A percentile compares a stretch with the other conserved stretches of the same genome.
These are phyloP conservation scores for Vigna unguiculata DNA, from an alignment of 306 rosid species.

Conservation along the genomic window DNA sequence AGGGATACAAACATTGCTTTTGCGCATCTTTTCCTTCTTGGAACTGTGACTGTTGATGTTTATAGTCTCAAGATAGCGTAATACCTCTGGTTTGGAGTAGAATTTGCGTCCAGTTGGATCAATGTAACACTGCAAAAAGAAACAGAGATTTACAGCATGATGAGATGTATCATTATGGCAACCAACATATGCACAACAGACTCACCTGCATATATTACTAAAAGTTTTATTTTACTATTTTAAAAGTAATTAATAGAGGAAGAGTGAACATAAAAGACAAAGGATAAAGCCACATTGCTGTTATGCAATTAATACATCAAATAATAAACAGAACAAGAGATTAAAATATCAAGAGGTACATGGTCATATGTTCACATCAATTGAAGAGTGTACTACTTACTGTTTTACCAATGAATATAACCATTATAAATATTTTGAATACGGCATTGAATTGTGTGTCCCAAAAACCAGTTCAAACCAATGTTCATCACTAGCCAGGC, in stretches of 20 bases:
- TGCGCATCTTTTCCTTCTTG: slow-evolving; percentile 44
- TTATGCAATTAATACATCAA: neutral
- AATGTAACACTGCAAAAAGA: slow-evolving; percentile 68
- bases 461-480: slow-evolving; percentile 20
- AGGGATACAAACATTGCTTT: slow-evolving; percentile 52
- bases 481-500: slow-evolving; percentile 21
- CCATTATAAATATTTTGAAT: neutral
- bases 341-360: slow-evolving; percentile 11
- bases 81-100: slow-evolving; percentile 76
- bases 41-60: slow-evolving; percentile 46
- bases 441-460: slow-evolving; percentile 3
- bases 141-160: slow-evolving; percentile 28
- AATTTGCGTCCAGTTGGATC: slow-evolving; percentile 62
- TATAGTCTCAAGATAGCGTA: slow-evolving; percentile 63
- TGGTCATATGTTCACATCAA: slow-evolving; percentile 7
- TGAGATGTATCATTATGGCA: slow-evolving; percentile 10
- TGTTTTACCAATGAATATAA: slow-evolving; percentile 7
- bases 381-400: neutral
- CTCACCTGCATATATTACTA: slow-evolving; percentile 27
- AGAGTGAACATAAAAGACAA: slow-evolving; percentile 5
- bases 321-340: slow-evolving; percentile 21
- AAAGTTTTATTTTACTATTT: neutral
- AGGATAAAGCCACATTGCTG: slow-evolving; percentile 1
- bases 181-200: slow-evolving; percentile 12
- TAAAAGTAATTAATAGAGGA: slow-evolving; percentile 9